Percentiles rank a stretch among this genome's conserved stretches.
These are phyloP conservation scores for Cercospora canescens DNA, from an alignment of 2,329 filamentous ascomycete genomes.

Conservation along the genomic window DNA sequence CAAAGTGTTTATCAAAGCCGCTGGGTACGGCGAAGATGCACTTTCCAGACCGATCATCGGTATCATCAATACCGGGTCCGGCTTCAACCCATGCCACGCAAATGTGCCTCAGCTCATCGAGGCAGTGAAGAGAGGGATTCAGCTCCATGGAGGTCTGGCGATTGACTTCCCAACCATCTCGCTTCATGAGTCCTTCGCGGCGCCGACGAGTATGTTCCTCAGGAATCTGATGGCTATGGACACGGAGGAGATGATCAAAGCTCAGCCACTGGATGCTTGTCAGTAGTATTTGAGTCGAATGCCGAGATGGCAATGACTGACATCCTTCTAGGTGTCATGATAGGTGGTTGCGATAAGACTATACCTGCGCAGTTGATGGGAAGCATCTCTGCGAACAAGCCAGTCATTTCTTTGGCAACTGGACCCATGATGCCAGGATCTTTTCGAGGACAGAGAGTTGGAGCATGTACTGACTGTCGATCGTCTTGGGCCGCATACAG, in stretches of 20 bases:
- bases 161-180: slow-evolving; percentile 76
- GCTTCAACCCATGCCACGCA: slow-evolving; percentile 74
- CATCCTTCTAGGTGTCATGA: slow-evolving; percentile 20
- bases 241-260: slow-evolving; percentile 74
- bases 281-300: not conserved
- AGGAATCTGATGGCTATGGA: slow-evolving; percentile 78
- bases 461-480: slow-evolving; percentile 73
- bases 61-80: slow-evolving; percentile 71
- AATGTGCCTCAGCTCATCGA: slow-evolving; percentile 72
- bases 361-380: slow-evolving; percentile 75
- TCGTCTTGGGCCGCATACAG: slow-evolving; percentile 72
- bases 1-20: slow-evolving; percentile 75
- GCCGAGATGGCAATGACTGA: not conserved
- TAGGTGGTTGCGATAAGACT: slow-evolving; percentile 71
- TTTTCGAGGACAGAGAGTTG: slow-evolving; percentile 63
- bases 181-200: slow-evolving; percentile 67
- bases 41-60: slow-evolving; percentile 71
- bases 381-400: slow-evolving; percentile 72
- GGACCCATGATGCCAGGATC: slow-evolving; percentile 76
- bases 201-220: slow-evolving; percentile 73
- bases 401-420: slow-evolving; percentile 66
- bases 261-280: slow-evolving; percentile 69
- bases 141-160: slow-evolving; percentile 65
- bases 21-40: slow-evolving; percentile 72
- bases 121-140: slow-evolving; percentile 67